Base-by-base conservation (phyloP, 169 alveolate genomes). In the Babesia microti region DNA sequence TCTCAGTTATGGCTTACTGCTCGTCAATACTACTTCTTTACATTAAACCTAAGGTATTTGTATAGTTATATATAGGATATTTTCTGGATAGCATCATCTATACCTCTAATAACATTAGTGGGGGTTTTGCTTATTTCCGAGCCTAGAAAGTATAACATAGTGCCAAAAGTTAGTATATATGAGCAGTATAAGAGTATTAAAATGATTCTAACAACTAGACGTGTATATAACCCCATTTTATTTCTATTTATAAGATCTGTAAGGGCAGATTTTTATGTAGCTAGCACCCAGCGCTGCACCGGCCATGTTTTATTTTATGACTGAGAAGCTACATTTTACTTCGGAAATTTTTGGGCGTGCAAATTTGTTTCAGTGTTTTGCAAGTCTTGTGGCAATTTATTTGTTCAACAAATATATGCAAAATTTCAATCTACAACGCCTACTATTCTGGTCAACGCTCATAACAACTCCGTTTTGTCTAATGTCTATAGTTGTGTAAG, bases 231-330 rank as follows among this genome's bases (percentile, higher is more conserved):
- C 12, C 75, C 75, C 6, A 40, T 57, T 41, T 39, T 35, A 0
- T 63, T 63, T 48, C 61, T 63, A 6, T 63, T 63, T 55, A 63
- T 63, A 28, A 53, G 66, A 23, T 53, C 53, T 67, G 68, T 63
- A 6, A 23, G 56, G 27, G 35, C 69, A 73, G 15, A 67, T 79
- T 37, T 34, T 65, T 36, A 59, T 78, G 72, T 71, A 76, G 81
- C 70, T 83, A 15, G 73, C 73, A 17, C 93, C 93, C 24, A 79
- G 89, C 0, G 83, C 88, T 41, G 88, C 88, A 27, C 75, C 83
- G 29, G 76, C 85, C 12, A 53, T 84, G 50, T 86, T 86, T 58
- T 86, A 81, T 70, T 86, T 67, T 57, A 75, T 86, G 84, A 81
- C 93, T 4, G 85, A 86, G 59, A 68, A 69, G 42, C 70, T 83